Conservation (phyloP, 106 monocot species). For the Xerophyta viscosa region DNA sequence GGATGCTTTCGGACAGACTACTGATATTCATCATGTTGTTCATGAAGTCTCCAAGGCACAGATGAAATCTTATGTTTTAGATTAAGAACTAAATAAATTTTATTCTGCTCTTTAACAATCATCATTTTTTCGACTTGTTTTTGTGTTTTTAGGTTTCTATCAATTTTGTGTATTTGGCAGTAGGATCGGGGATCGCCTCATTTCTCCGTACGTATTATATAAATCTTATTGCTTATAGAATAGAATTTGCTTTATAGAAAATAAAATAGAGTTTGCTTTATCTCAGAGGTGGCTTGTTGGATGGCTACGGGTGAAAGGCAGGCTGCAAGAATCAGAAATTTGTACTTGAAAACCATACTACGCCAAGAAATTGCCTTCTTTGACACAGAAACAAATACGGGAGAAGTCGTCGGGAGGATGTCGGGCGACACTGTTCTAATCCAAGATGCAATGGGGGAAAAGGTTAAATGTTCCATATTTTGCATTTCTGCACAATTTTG, state of each 20-base stretch:
- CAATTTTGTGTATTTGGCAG: slow-evolving; percentile 47
- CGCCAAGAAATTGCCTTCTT: slow-evolving; percentile 73
- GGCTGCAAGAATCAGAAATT: slow-evolving; percentile 42
- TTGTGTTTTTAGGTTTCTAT: slow-evolving; percentile 28
- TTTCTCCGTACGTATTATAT: slow-evolving; percentile 52
- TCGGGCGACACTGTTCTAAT: slow-evolving; percentile 63
- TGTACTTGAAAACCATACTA: slow-evolving; percentile 61
- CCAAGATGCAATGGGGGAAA: slow-evolving; percentile 80
- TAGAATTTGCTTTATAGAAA: background rate
- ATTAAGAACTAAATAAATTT: too few species aligned
- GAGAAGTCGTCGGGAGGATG: slow-evolving; percentile 62
- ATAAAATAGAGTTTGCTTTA: background rate
- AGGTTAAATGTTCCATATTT: too few species aligned
- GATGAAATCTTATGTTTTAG: too few species aligned
- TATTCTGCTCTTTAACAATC: background rate
- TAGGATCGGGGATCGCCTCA: slow-evolving; percentile 31
- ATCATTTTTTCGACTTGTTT: background rate
- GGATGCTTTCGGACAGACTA: slow-evolving; percentile 39
- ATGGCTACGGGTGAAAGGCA: slow-evolving; percentile 60
- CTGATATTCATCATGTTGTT: slow-evolving; percentile 23
- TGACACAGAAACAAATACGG: slow-evolving; percentile 62
- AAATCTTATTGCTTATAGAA: background rate
- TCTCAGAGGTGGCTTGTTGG: slow-evolving; percentile 60
- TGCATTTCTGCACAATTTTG: too few species aligned
- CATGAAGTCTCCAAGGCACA: slow-evolving; percentile 38